A percentile compares a stretch with the other conserved stretches of the same genome.
phyloP scores from a whole-genome alignment of 2,329 filamentous ascomycete genomes.

The Colletotrichum melonis region DNA sequence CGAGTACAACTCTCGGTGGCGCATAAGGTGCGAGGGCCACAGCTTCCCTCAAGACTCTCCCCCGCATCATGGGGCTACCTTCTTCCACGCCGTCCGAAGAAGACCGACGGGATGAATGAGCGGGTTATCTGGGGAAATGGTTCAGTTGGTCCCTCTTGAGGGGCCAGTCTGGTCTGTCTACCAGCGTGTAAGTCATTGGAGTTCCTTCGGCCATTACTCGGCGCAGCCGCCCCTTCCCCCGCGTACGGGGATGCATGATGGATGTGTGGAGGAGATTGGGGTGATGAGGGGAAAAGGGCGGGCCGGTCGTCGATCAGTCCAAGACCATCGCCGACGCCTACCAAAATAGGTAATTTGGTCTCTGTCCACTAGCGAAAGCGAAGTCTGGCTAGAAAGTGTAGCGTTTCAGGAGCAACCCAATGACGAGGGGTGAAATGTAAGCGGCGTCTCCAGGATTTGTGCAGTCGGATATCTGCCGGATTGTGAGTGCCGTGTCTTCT shows the following conservation, averaged over 20 bases:
- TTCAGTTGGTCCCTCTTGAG: no score
- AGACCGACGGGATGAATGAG: background rate
- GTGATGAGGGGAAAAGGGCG: conserved; percentile 1
- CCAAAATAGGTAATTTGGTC: conserved; percentile 6
- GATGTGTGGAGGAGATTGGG: conserved; percentile 4
- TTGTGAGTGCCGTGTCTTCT: background rate
- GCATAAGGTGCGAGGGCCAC: background rate
- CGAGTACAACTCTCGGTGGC: background rate
- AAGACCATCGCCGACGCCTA: conserved; percentile 1
- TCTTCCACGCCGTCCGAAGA: background rate
- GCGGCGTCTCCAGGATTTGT: background rate
- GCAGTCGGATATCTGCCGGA: background rate
- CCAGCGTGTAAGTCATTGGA: background rate
- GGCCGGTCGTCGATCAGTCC: background rate
- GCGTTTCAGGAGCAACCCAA: conserved; percentile 16
- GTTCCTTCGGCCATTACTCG: background rate
- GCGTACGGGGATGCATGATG: conserved; percentile 5
- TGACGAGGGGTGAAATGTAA: conserved; percentile 17
- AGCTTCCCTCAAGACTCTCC: background rate
- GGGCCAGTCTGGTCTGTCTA: background rate
- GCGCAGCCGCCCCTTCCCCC: background rate
- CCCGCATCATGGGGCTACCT: background rate
- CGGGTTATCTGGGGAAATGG: background rate
- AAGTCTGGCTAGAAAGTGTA: background rate
- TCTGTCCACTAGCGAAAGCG: background rate